These are phyloP conservation scores for Pyrrhoderma noxium DNA, from an alignment of 1,284 basidiomycete species.

Conservation along the genomic window DNA sequence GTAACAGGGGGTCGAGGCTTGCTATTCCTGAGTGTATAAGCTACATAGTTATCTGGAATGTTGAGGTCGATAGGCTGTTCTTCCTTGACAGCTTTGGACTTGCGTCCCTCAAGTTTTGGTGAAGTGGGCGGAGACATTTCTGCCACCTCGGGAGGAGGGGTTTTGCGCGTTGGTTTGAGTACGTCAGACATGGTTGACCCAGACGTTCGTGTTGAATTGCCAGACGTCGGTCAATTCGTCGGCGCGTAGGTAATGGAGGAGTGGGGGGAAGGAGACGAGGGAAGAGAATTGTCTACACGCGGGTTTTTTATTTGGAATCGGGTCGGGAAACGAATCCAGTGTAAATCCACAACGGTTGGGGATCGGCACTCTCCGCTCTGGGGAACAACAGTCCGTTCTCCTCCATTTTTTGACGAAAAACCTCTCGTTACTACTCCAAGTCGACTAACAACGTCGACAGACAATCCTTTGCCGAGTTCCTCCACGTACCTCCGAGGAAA, in stretches of 20 bases:
- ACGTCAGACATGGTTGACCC: slow-evolving; percentile 13
- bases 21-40: slow-evolving; percentile 71
- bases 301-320: too few species aligned
- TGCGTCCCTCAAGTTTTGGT: slow-evolving; percentile 15
- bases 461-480: too few species aligned
- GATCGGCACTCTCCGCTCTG: too few species aligned
- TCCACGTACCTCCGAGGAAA: too few species aligned
- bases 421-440: too few species aligned
- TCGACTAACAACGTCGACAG: too few species aligned
- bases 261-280: background rate
- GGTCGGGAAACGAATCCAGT: too few species aligned
- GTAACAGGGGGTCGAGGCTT: slow-evolving; percentile 74
- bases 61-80: slow-evolving; percentile 51
- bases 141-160: slow-evolving; percentile 21
- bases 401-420: too few species aligned
- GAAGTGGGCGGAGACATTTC: slow-evolving; percentile 21
- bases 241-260: background rate
- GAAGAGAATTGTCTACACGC: background rate
- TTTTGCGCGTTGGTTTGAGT: slow-evolving; percentile 19
- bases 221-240: slow-evolving; percentile 9
- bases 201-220: background rate
- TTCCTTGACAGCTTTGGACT: slow-evolving; percentile 27
- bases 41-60: slow-evolving; percentile 87
- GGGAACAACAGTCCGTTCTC: too few species aligned
- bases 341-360: too few species aligned